A percentile compares a stretch with the other conserved stretches of the same genome.
These are phyloP conservation scores for Dittrichia graveolens DNA, from an alignment of 129 eudicot species.

Conservation along the genomic window DNA sequence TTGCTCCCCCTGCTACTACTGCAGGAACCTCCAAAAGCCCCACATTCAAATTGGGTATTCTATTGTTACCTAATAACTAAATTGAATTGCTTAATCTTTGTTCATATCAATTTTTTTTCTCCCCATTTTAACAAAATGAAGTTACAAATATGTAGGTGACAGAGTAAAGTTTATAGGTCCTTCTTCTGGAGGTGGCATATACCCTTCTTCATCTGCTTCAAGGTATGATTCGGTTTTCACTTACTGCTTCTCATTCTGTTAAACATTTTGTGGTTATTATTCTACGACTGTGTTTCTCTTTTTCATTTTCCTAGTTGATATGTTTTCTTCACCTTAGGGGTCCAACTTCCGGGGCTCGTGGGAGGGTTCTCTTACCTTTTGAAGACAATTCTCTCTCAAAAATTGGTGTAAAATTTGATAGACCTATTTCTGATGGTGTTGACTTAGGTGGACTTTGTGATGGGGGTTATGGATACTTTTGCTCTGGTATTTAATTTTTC, in stretches of 20 bases:
- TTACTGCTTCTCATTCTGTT: neutral
- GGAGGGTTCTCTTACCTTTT: slow-evolving; percentile 75
- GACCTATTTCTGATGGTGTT: slow-evolving; percentile 68
- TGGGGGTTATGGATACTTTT: slow-evolving; percentile 76
- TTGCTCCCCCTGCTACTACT: slow-evolving; percentile 41
- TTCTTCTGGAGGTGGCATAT: slow-evolving; percentile 47
- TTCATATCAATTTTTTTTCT: slow-evolving; percentile 6
- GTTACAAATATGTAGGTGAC: slow-evolving; percentile 58
- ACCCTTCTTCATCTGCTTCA: slow-evolving; percentile 49
- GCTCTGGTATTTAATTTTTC: slow-evolving; percentile 62
- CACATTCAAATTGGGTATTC: slow-evolving; percentile 54
- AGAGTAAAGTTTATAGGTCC: slow-evolving; percentile 66
- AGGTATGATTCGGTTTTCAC: slow-evolving; percentile 41
- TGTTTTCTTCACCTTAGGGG: slow-evolving; percentile 57
- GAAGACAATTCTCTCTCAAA: slow-evolving; percentile 70
- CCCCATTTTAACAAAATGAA: slow-evolving; percentile 25
- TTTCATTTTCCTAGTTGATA: slow-evolving; percentile 7
- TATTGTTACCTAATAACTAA: too few relatives aligned
- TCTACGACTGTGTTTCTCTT: neutral
- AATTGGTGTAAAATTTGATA: slow-evolving; percentile 88
- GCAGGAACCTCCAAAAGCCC: slow-evolving; percentile 54
- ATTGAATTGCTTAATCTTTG: slow-evolving; percentile 16
- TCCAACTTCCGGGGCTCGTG: slow-evolving; percentile 69
- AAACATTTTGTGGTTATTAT: neutral
- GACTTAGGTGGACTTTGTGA: slow-evolving; percentile 81